Conservation (phyloP, 192 early-diverging fungal species). For the Thamnidium elegans region DNA sequence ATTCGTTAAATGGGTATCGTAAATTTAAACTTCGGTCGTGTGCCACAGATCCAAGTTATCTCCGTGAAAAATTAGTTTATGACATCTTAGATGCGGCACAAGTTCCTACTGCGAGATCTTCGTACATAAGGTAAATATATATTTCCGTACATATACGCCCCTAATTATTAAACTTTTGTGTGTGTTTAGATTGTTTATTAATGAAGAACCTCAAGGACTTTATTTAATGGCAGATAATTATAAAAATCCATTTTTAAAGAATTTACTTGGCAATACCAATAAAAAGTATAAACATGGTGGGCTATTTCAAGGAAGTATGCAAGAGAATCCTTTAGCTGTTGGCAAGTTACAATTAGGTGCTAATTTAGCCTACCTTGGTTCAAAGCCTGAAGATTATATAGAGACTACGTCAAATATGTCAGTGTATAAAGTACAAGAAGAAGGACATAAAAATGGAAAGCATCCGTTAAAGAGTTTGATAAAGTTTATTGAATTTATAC, state of each 20-base stretch:
- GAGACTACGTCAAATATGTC: neutral
- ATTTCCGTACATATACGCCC: neutral
- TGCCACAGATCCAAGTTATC: constrained; percentile 34
- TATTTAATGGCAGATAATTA: constrained; percentile 43
- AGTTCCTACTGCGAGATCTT: constrained; percentile 33
- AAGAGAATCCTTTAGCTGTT: constrained; percentile 5
- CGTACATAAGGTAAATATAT: constrained; percentile 23
- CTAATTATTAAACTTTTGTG: neutral
- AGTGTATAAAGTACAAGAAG: neutral
- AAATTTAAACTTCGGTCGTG: constrained; percentile 38
- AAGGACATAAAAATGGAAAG: neutral
- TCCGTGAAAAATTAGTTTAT: constrained; percentile 41
- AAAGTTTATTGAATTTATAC: neutral
- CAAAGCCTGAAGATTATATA: neutral
- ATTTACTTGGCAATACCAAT: constrained; percentile 25
- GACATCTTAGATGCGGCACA: constrained; percentile 35
- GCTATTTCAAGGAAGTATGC: constrained; percentile 15
- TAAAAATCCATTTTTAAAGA: constrained; percentile 38
- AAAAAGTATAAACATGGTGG: constrained; percentile 10
- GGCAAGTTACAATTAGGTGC: neutral
- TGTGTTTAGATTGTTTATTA: constrained; percentile 30
- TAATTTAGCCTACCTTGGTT: constrained; percentile 13
- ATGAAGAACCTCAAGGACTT: constrained; percentile 33
- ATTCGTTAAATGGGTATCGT: constrained; percentile 10
- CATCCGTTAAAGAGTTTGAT: neutral